Conservation (phyloP, 495 filamentous ascomycete species). For the Talaromyces nanjingensis region DNA sequence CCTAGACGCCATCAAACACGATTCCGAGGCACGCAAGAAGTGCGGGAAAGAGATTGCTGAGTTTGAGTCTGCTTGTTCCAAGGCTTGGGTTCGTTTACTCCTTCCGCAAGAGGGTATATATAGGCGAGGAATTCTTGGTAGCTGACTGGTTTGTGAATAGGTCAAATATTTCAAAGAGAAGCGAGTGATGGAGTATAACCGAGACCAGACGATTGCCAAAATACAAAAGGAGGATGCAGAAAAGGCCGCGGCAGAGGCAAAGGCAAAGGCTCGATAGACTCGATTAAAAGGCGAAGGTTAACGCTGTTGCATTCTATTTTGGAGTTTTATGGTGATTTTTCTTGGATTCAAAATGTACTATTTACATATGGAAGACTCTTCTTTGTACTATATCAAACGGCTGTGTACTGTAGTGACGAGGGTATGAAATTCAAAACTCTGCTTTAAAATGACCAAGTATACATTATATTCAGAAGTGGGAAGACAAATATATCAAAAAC, state of each 20-base stretch:
- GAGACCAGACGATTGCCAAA: slow-evolving; percentile 68
- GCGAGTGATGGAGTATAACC: slow-evolving; percentile 83
- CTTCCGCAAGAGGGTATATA: too few species aligned
- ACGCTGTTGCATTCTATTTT: not conserved
- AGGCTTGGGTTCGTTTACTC: slow-evolving; percentile 63
- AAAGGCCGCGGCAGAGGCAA: slow-evolving; percentile 45
- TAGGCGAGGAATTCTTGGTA: not conserved
- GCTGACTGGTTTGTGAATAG: slow-evolving; percentile 33
- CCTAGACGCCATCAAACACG: slow-evolving; percentile 73
- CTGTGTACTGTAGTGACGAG: not conserved
- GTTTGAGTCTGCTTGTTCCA: slow-evolving; percentile 72
- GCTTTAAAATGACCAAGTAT: not conserved
- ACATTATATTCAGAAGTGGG: not conserved
- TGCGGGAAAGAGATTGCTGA: slow-evolving; percentile 59
- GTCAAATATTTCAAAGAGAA: slow-evolving; percentile 97
- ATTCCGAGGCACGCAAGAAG: slow-evolving; percentile 52
- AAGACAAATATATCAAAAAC: not conserved
- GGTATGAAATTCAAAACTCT: not conserved
- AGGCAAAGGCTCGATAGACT: slow-evolving; percentile 28
- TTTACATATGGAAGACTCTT: not conserved
- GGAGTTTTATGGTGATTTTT: not conserved
- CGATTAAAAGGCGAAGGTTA: not conserved
- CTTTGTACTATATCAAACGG: not conserved
- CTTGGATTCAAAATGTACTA: not conserved
- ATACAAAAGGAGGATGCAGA: slow-evolving; percentile 72